Evolutionary conservation across 2,329 filamentous ascomycete genomes (phyloP), one percentile per base, ranked within the genome.

Genomic region (Phyllosticta paracitricarpa): DNA sequence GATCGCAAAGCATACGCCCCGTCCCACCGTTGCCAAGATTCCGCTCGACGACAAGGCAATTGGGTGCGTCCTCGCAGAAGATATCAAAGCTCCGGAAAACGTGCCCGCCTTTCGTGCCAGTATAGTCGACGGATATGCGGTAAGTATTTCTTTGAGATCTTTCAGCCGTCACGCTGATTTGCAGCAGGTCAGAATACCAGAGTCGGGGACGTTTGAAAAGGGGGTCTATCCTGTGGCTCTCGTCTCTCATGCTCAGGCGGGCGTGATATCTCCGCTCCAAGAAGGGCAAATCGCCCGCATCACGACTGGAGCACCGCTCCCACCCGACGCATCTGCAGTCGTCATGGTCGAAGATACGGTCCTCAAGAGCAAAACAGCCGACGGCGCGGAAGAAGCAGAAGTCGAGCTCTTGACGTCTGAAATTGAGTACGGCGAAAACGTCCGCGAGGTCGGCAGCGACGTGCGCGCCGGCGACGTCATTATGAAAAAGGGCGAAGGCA

Each of bases 281-380:
- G 79, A 84, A 35, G 91, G 92, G 0, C 82, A 91, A 65, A 87
- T 97, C 59, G 88, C 93, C 0, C 83, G 94, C 55, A 96, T 99
- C 67, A 99, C 94, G 0, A 99, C 94, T 0, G 94, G 94, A 0
- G 94, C 94, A 5, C 93, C 94, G 10, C 77, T 99, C 0, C 94
- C 94, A 1, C 86, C 86, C 0, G 91, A 92, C 0, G 91, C 94
- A 1, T 96, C 90, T 26, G 88, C 93, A 0, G 92, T 99, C 4
- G 87, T 97, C 55, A 97, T 95, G 91, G 94, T 99, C 0, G 94
- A 99, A 76, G 94, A 97, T 69, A 99, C 94, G 0, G 76, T 86
- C 0, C 78, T 99, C 4, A 84, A 83, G 63, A 86, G 83, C 1
- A 85, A 84, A 73, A 94, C 91, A 0, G 86, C 89, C 0, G 89